Base-by-base conservation (phyloP, 2,329 filamentous ascomycete species). In the Trichoderma pleuroti region DNA sequence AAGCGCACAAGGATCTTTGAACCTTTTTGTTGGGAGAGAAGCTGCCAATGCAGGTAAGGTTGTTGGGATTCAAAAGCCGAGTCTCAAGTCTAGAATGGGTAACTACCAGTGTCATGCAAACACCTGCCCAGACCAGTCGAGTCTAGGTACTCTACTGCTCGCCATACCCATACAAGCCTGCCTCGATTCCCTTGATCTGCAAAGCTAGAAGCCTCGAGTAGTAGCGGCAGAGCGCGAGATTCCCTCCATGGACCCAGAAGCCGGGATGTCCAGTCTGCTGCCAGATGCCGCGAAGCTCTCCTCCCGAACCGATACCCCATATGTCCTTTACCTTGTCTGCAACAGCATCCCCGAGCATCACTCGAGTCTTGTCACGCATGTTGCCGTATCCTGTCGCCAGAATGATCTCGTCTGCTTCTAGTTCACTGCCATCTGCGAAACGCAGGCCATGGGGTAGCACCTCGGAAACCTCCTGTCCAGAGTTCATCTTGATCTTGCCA, bases 161-260 rank as follows among this genome's bases (percentile, higher is more conserved):
- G 0, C 76, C 76, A 32, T 79, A 78, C 18, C 72, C 73, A 59
- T 81, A 81, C 18, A 84, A 21, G 0, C 79, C 80, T n/a, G 77
- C 81, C 72, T 83, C 81, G 0, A 80, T 68, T 0, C 76, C 86
- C 76, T 86, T 84, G 61, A 88, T 86, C 77, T 87, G 86, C 65
- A 88, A 72, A 0, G 85, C 86, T 71, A 88, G 70, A 2, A 86
- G 67, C 57, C 83, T 85, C 0, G 89, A 91, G 74, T 84, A 91
- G 56, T 87, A 88, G 18, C 89, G 82, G 71, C 87, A 90, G 65
- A 91, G 78, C 0, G 88, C 88, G 46, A 92, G 75, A 72, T 90
- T 91, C 1, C 90, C 90, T 0, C 88, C 89, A 73, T 90, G 88
- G 73, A 88, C 88, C 89, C 89, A 92, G 71, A 92, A 88, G 0